phyloP scores from a whole-genome alignment of 1,139 yeast genomes.

The Pneumocystis canis region DNA sequence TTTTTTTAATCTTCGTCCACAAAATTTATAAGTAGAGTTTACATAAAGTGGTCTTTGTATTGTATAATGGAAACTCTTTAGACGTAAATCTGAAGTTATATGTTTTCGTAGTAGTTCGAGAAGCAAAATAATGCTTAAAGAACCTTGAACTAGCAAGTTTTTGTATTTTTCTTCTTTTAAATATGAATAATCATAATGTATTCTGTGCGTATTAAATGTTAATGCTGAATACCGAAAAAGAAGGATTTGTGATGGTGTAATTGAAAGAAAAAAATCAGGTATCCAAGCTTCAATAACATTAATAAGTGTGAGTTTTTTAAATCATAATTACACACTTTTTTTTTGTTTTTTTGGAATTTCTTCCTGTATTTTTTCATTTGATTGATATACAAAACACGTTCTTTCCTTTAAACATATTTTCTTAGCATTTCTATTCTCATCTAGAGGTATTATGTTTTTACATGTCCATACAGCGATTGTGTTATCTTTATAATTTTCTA shows the following conservation, averaged over 20 bases:
- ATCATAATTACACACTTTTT: background rate
- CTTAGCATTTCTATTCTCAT: background rate
- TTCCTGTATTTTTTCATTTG: background rate
- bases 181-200: constrained; percentile 55
- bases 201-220: constrained; percentile 67
- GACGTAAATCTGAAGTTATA: background rate
- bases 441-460: background rate
- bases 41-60: background rate
- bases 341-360: background rate
- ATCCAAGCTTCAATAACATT: background rate
- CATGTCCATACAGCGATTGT: background rate
- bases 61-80: background rate
- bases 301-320: background rate
- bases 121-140: background rate
- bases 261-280: background rate
- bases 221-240: constrained; percentile 54
- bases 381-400: background rate
- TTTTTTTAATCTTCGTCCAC: background rate
- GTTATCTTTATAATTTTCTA: background rate
- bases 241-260: constrained; percentile 24
- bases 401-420: background rate
- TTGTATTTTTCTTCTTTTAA: constrained; percentile 20
- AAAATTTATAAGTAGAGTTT: background rate
- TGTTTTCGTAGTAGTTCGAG: background rate
- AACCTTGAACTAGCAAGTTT: background rate